Conservation (phyloP, 163 green algal genomes). For the Picocystis sp. region DNA sequence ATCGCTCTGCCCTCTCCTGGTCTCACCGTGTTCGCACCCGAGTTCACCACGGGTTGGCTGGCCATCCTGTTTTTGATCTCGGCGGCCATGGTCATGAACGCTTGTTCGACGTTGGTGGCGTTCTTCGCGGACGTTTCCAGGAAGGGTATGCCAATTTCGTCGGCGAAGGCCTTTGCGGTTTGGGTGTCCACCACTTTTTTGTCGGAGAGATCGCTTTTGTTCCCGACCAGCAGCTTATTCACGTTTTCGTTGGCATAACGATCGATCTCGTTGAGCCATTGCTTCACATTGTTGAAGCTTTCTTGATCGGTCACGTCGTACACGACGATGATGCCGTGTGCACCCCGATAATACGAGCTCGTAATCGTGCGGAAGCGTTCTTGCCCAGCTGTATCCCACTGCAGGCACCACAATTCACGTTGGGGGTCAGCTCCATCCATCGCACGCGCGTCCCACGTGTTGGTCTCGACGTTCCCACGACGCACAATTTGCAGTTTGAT, state of each 20-base stretch:
- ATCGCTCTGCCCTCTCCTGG: slow-evolving; percentile 62
- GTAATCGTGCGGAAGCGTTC: slow-evolving; percentile 94
- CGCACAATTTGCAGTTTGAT: slow-evolving; percentile 99
- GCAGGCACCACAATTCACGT: slow-evolving; percentile 8
- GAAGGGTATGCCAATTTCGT: slow-evolving; percentile 99
- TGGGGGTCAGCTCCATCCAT: background rate
- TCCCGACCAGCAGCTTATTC: slow-evolving; percentile 98
- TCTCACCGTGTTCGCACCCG: slow-evolving; percentile 43
- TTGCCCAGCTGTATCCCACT: slow-evolving; percentile 93
- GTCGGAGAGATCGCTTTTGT: slow-evolving; percentile 88
- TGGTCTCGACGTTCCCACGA: slow-evolving; percentile 2
- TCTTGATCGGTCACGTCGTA: slow-evolving; percentile 99
- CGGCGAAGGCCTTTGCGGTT: slow-evolving; percentile 93
- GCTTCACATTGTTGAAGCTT: slow-evolving; percentile 97
- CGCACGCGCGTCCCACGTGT: background rate
- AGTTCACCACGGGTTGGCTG: slow-evolving; percentile 43
- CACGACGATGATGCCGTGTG: slow-evolving; percentile 95
- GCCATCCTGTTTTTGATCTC: slow-evolving; percentile 97
- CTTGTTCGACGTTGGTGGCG: slow-evolving; percentile 93
- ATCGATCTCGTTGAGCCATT: slow-evolving; percentile 99
- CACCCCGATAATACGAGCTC: slow-evolving; percentile 83
- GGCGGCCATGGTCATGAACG: slow-evolving; percentile 99
- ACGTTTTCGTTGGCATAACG: slow-evolving; percentile 96
- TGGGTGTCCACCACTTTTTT: slow-evolving; percentile 91
- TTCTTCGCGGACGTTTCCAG: slow-evolving; percentile 97